These are phyloP conservation scores for Ceratobasidium sp. DNA, from an alignment of 1,284 basidiomycete species.

Conservation along the genomic window DNA sequence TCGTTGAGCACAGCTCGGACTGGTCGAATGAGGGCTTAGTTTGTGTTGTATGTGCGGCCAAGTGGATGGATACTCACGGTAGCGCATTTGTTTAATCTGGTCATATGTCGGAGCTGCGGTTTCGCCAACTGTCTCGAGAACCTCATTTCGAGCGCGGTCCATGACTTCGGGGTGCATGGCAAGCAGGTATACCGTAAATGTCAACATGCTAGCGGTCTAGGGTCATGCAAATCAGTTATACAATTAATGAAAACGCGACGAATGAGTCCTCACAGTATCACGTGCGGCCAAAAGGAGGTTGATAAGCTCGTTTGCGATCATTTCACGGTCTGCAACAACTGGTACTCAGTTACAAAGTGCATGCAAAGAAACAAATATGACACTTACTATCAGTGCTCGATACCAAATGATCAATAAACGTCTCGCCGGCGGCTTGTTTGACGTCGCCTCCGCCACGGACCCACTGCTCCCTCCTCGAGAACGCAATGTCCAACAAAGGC, in stretches of 20 bases:
- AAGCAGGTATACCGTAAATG: conserved; percentile 56
- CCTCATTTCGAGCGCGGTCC: conserved; percentile 49
- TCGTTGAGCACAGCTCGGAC: conserved; percentile 48
- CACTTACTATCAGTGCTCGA: conserved; percentile 46
- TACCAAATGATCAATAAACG: conserved; percentile 48
- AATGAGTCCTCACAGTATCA: conserved; percentile 46
- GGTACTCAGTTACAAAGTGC: conserved; percentile 10
- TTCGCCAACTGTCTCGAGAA: conserved; percentile 47
- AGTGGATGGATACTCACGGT: conserved; percentile 41
- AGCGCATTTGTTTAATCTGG: conserved; percentile 47
- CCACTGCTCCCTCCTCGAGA: conserved; percentile 34
- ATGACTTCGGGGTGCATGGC: conserved; percentile 55
- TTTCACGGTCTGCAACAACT: conserved; percentile 36
- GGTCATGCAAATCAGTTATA: conserved; percentile 3
- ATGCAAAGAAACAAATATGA: background rate
- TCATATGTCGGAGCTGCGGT: conserved; percentile 49
- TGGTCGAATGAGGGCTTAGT: background rate
- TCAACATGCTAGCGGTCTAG: conserved; percentile 56
- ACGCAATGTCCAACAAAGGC: conserved; percentile 39
- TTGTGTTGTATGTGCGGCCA: background rate
- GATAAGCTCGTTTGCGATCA: conserved; percentile 49
- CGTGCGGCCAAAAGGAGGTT: conserved; percentile 48
- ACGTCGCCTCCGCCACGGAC: conserved; percentile 22
- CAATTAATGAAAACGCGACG: background rate
- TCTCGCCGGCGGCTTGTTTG: conserved; percentile 23